Base-by-base conservation (phyloP, 257 asterid genomes). In the Solanum rostratum region DNA sequence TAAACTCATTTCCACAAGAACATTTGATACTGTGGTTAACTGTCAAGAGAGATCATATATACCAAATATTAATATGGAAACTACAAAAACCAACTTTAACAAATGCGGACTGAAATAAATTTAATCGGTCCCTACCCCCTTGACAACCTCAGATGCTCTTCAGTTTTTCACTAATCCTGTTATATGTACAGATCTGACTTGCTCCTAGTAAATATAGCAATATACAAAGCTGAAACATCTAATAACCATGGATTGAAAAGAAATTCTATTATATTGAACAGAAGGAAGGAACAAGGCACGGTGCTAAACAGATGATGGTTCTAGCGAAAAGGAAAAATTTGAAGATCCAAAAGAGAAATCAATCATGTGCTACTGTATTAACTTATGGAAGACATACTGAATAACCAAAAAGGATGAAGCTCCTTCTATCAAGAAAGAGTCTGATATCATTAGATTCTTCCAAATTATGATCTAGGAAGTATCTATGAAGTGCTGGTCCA, bases 1-100 rank as follows among this genome's bases (percentile, higher is more conserved):
- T 83, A 93, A 88, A 95, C 86, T 91, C 92, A 89, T 88, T 89
- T 73, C 97, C 98, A 80, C 98, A 95, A 83, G 92, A 88, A 88
- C 98, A 95, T 86, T 84, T 87, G 71, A 91, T 90, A n/a, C 65
- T 82, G 85, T 89, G 92, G 8, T n/a, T n/a, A n/a, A n/a, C n/a
- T n/a, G 60, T 8, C 41, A 46, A 49, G 49, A 33, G 43, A 74
- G 41, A 24, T 24, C n/a, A 46, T 49, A 49, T 24, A 27, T 46
- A 76, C 62, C 43, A 76, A 24, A 76, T 49, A 76, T 74, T 24
- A 6, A 45, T 74, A 46, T 15, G 60, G 81, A 74, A 74, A 74
- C 33, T 46, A 74, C 81, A 74, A 74, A n/a, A 74, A 74, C 41
- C 60, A 46, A 74, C 59, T 74, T n/a, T 46, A 10, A 74, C 60